Evolutionary conservation across 495 filamentous ascomycete species (phyloP), one percentile per base, ranked within the genome.

Genomic region (Aspergillus sclerotioniger): DNA sequence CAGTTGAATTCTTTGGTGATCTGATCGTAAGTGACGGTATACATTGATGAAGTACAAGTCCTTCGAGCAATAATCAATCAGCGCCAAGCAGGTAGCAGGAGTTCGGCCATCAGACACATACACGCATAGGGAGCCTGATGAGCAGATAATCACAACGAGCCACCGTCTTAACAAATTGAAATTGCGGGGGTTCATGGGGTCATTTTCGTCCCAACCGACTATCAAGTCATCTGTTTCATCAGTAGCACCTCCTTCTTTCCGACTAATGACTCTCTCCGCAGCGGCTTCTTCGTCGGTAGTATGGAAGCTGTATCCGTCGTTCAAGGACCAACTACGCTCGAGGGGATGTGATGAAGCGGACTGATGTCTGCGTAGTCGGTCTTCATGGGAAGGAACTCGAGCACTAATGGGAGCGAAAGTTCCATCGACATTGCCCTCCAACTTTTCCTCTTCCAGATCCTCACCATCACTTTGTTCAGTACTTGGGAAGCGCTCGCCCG

Each of bases 1-100:
- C 82, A 80, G 48, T 80, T 66, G 63, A 95, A 95, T 47, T 95
- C 89, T n/a, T 71, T 68, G 53, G 84, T 87, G 65, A 96, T 79
- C 69, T 96, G 92, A n/a, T 37, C 66, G 71, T 97, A 98, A 0
- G 89, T 95, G 8, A 83, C 83, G 3, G 91, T 93, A 67, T 98
- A 97, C 65, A 96, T 85, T 1, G 91, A 92, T 19, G 89, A 93
- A 2, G 90, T 83, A 69, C 90, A 93, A 6, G 93, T 97, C 50
- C 90, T 93, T 66, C 12, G 53, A 39, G 17, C 10, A 54, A 32
- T 47, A 35, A 54, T 47, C 60, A 44, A 44, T 62, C 37, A 64
- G 50, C 35, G 32, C 13, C 5, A 55, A 8, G 12, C 15, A 51
- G 35, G 28, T 20, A 17, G 33, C 17, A 25, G 3, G 0, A 43